phyloP scores from a whole-genome alignment of 164 flowering plant species.

The Taxillus chinensis region DNA sequence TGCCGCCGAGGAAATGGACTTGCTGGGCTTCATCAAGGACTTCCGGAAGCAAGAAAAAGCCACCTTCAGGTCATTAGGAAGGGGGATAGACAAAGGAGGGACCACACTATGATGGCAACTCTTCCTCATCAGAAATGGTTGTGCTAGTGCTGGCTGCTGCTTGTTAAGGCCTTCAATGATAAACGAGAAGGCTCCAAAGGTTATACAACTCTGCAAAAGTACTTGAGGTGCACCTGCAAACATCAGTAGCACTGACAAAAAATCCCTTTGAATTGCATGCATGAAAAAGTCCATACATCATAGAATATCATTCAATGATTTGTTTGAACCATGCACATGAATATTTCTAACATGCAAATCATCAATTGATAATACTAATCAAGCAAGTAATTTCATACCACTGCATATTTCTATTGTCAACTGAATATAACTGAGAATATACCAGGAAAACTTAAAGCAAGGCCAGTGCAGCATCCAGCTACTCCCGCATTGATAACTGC shows the following conservation, averaged over 20 bases:
- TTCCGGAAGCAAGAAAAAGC: slow-evolving; percentile 52
- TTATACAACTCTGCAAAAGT: slow-evolving; percentile 71
- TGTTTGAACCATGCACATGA: too few relatives aligned
- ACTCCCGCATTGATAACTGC: slow-evolving; percentile 84
- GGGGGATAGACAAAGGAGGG: slow-evolving; percentile 50
- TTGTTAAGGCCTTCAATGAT: slow-evolving; percentile 67
- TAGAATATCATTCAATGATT: too few relatives aligned
- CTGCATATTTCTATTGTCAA: not conserved
- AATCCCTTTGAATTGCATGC: too few relatives aligned
- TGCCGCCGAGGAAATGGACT: slow-evolving; percentile 13
- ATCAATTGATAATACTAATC: not conserved
- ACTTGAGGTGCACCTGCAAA: slow-evolving; percentile 76
- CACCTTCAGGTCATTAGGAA: slow-evolving; percentile 55
- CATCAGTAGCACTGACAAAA: not conserved
- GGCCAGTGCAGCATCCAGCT: slow-evolving; percentile 98
- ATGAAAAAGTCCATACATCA: too few relatives aligned
- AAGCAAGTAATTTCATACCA: not conserved
- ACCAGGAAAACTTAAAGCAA: slow-evolving; percentile 95
- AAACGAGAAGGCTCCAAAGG: slow-evolving; percentile 80
- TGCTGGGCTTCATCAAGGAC: slow-evolving; percentile 30
- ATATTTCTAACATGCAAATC: not conserved
- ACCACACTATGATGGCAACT: slow-evolving; percentile 12
- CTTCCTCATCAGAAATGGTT: slow-evolving; percentile 13
- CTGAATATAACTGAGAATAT: slow-evolving; percentile 1
- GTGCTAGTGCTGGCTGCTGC: slow-evolving; percentile 73